Conservation (phyloP, 768 basidiomycete species). For the Coprinopsis sp. region DNA sequence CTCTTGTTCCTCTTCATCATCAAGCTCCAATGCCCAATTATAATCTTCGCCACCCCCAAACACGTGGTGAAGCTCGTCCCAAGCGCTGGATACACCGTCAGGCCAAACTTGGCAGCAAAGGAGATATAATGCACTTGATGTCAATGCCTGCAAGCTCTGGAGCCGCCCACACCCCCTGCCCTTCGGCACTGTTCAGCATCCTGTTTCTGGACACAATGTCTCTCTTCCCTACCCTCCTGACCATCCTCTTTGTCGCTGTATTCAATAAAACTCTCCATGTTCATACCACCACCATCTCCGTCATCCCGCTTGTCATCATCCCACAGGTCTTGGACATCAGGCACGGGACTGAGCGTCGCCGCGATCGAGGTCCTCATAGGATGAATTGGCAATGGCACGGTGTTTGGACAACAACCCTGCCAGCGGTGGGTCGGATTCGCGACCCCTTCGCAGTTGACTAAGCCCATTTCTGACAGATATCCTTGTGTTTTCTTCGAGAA, state of each 20-base stretch:
- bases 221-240: conserved; percentile 71
- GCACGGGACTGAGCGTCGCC: conserved; percentile 51
- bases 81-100: conserved; percentile 54
- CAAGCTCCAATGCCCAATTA: conserved; percentile 87
- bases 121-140: conserved; percentile 56
- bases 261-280: conserved; percentile 77
- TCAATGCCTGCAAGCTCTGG: conserved; percentile 78
- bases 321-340: conserved; percentile 70
- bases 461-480: conserved; percentile 64
- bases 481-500: conserved; percentile 88
- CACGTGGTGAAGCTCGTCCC: conserved; percentile 93
- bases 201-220: conserved; percentile 61
- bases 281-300: conserved; percentile 69
- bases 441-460: conserved; percentile 66
- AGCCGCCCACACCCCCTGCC: conserved; percentile 54
- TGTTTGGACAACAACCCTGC: conserved; percentile 57
- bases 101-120: conserved; percentile 4
- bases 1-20: conserved; percentile 54
- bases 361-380: conserved; percentile 70
- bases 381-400: conserved; percentile 59
- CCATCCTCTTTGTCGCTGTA: conserved; percentile 75
- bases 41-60: conserved; percentile 97
- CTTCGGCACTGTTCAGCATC: conserved; percentile 67
- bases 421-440: conserved; percentile 66
- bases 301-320: conserved; percentile 71